These are phyloP conservation scores for Ogataea polymorpha DNA, from an alignment of 805 yeast genomes.

Conservation along the genomic window DNA sequence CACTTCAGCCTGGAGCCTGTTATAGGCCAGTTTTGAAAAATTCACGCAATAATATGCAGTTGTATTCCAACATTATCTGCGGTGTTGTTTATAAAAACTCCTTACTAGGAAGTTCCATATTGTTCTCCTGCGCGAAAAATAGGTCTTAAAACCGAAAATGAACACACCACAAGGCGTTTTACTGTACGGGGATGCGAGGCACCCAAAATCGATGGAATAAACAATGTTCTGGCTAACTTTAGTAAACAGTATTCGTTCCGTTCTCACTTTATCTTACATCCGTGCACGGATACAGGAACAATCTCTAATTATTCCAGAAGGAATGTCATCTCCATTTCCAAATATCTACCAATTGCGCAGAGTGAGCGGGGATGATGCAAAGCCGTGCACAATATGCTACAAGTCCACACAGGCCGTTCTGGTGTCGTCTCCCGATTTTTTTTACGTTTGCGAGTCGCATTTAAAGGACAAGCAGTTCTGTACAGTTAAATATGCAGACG, in stretches of 20 bases:
- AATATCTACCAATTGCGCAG: conserved; percentile 38
- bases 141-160: neutral
- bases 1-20: neutral
- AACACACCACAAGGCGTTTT: conserved; percentile 1
- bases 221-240: neutral
- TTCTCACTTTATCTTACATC: neutral
- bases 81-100: neutral
- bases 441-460: conserved; percentile 49
- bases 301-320: neutral
- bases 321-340: conserved; percentile 23
- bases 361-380: conserved; percentile 41
- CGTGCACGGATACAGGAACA: conserved; percentile 1
- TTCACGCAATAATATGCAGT: neutral
- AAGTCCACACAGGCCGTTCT: conserved; percentile 47
- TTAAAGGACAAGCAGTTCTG: conserved; percentile 45
- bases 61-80: neutral
- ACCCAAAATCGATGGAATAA: neutral
- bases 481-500: conserved; percentile 34
- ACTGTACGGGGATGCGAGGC: neutral
- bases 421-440: conserved; percentile 47
- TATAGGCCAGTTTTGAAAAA: neutral
- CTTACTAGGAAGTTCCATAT: neutral
- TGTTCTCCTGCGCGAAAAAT: neutral
- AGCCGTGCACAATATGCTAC: conserved; percentile 49
- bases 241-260: neutral